These are phyloP conservation scores for Stemphylium beticola DNA, from an alignment of 2,329 filamentous ascomycete species.

Conservation along the genomic window DNA sequence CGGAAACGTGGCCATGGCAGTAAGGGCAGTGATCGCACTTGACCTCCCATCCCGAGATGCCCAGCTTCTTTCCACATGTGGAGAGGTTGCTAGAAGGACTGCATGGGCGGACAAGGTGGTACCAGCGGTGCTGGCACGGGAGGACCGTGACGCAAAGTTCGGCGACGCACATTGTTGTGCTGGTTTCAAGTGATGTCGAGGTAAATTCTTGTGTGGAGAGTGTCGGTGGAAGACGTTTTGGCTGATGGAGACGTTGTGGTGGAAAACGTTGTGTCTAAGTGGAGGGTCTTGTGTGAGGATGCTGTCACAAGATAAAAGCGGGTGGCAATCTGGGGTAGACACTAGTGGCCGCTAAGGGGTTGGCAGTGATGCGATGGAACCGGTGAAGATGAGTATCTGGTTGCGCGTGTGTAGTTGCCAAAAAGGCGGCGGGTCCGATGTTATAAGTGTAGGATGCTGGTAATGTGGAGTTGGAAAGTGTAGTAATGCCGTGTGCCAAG, in stretches of 20 bases:
- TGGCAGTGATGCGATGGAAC: slow-evolving; percentile 13
- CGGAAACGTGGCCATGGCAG: slow-evolving; percentile 51
- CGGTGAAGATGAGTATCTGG: slow-evolving; percentile 9
- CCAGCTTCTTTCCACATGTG: slow-evolving; percentile 55
- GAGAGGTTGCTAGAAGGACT: slow-evolving; percentile 52
- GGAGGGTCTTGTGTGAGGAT: slow-evolving; percentile 1
- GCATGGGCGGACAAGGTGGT: slow-evolving; percentile 55
- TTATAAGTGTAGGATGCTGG: slow-evolving; percentile 31
- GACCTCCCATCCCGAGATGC: slow-evolving; percentile 58
- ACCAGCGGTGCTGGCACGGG: slow-evolving; percentile 58
- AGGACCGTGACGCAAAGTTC: slow-evolving; percentile 57
- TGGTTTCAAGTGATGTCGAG: slow-evolving; percentile 35
- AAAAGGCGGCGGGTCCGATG: slow-evolving; percentile 19
- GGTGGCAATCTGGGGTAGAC: slow-evolving; percentile 32
- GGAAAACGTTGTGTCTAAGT: slow-evolving; percentile 20
- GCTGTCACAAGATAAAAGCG: slow-evolving; percentile 27
- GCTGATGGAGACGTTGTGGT: slow-evolving; percentile 30
- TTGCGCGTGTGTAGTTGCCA: slow-evolving; percentile 10
- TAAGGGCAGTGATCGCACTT: slow-evolving; percentile 56
- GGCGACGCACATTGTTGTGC: slow-evolving; percentile 55
- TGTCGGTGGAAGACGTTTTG: slow-evolving; percentile 28
- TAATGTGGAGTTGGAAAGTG: slow-evolving; percentile 20
- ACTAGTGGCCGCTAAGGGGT: slow-evolving; percentile 29
- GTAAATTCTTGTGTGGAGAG: slow-evolving; percentile 26
- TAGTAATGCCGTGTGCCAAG: slow-evolving; percentile 34